A percentile compares a stretch with the other conserved stretches of the same genome.
These are phyloP conservation scores for Tetradesmus lagerheimii DNA, from an alignment of 139 green algal species.

Conservation along the genomic window DNA sequence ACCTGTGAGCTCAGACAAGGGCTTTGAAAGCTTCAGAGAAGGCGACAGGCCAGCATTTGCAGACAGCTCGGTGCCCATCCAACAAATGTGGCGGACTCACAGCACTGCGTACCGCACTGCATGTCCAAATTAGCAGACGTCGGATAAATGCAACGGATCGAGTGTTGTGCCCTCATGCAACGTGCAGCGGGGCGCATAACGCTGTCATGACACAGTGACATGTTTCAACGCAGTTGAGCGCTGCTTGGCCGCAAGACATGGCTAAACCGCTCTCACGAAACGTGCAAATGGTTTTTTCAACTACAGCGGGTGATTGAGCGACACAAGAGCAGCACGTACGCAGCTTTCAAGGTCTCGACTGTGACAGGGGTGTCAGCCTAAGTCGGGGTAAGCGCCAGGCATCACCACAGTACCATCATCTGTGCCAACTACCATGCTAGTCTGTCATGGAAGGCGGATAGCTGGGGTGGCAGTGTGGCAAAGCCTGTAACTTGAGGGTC, in stretches of 20 bases:
- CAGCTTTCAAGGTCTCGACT: background rate
- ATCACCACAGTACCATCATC: background rate
- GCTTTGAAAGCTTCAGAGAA: conserved; percentile 12
- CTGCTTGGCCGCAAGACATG: too few relatives aligned
- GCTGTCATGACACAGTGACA: background rate
- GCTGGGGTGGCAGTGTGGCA: background rate
- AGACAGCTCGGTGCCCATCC: background rate
- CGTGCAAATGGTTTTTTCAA: too few relatives aligned
- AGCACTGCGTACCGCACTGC: background rate
- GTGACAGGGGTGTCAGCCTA: background rate
- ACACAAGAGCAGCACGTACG: background rate
- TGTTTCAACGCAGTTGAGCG: background rate
- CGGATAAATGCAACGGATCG: background rate
- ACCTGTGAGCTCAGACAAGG: background rate
- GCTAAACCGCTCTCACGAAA: too few relatives aligned
- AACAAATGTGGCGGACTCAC: background rate
- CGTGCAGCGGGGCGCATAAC: background rate
- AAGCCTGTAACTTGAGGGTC: background rate
- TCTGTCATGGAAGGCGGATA: background rate
- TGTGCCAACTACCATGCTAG: background rate
- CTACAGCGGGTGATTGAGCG: background rate
- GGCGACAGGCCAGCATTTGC: background rate
- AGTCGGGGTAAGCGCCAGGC: too few relatives aligned
- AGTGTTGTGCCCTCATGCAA: background rate
- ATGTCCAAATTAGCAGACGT: background rate